These are phyloP conservation scores for Diddensiella caesifluorescens DNA, from an alignment of 805 yeast genomes.

Conservation along the genomic window DNA sequence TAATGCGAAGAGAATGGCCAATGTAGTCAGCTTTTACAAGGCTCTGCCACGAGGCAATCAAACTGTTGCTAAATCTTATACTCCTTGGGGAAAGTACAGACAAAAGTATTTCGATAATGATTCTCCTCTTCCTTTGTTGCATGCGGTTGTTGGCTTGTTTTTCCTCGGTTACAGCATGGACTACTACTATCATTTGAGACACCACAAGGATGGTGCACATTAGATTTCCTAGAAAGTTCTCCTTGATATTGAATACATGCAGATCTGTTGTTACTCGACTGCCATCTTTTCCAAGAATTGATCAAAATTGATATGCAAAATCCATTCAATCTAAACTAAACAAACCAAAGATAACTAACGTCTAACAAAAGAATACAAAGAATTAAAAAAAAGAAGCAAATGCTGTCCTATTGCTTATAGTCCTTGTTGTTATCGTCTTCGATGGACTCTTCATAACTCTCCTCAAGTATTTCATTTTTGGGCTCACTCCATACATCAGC, in stretches of 20 bases:
- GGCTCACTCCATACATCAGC: conserved; percentile 13
- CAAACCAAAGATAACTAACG: no score
- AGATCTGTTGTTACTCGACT: no score
- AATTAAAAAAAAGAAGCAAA: no score
- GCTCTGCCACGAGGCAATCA: conserved; percentile 92
- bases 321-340: no score
- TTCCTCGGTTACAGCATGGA: conserved; percentile 84
- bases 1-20: conserved; percentile 93
- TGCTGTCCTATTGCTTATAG: no score
- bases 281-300: no score
- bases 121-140: conserved; percentile 41
- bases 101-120: conserved; percentile 27
- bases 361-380: no score
- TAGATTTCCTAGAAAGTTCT: no score
- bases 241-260: no score
- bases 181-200: conserved; percentile 75
- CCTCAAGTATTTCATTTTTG: conserved; percentile 12
- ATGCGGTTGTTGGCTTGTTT: conserved; percentile 63
- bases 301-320: no score
- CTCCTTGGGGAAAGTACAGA: conserved; percentile 18
- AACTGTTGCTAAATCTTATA: conserved; percentile 50
- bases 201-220: conserved; percentile 15
- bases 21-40: conserved; percentile 93
- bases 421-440: no score
- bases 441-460: conserved; percentile 1